Evolutionary conservation across 164 flowering plant species (phyloP).

Genomic region (Aristolochia californica): DNA sequence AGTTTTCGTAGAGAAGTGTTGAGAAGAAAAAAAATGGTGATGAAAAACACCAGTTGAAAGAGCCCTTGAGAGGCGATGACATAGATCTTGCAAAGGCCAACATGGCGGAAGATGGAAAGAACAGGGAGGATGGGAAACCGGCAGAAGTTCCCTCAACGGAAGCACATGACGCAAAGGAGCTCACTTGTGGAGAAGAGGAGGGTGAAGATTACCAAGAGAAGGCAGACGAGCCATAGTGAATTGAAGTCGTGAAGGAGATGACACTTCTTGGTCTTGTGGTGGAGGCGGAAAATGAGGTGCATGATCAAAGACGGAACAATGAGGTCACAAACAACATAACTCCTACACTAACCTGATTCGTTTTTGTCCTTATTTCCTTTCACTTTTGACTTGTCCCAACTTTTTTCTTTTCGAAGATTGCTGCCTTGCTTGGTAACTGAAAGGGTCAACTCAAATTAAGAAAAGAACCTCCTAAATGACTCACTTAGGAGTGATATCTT

Average conservation of each 20-base stretch:
- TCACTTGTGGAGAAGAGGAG: conserved; percentile 42
- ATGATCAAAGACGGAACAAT: conserved; percentile 19
- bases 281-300: conserved; percentile 33
- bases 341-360: too few relatives aligned
- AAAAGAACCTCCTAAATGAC: too few relatives aligned
- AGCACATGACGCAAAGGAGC: conserved; percentile 31
- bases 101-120: conserved; percentile 18
- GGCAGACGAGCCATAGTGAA: conserved; percentile 52
- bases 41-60: conserved; percentile 47
- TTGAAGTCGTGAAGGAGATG: conserved; percentile 25
- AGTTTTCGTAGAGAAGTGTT: conserved; percentile 32
- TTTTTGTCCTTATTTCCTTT: too few relatives aligned
- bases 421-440: too few relatives aligned
- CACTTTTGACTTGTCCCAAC: too few relatives aligned
- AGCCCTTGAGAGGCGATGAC: conserved; percentile 48
- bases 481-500: too few relatives aligned
- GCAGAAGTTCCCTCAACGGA: conserved; percentile 1
- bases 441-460: too few relatives aligned
- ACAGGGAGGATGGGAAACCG: conserved; percentile 22
- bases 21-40: conserved; percentile 47
- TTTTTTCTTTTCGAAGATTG: too few relatives aligned
- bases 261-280: conserved; percentile 21
- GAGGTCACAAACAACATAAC: conserved; percentile 21
- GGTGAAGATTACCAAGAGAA: conserved; percentile 35
- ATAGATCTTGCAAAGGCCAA: conserved; percentile 38